Conservation (phyloP, 2,329 filamentous ascomycete genomes). For the Juglanconis sp. region DNA sequence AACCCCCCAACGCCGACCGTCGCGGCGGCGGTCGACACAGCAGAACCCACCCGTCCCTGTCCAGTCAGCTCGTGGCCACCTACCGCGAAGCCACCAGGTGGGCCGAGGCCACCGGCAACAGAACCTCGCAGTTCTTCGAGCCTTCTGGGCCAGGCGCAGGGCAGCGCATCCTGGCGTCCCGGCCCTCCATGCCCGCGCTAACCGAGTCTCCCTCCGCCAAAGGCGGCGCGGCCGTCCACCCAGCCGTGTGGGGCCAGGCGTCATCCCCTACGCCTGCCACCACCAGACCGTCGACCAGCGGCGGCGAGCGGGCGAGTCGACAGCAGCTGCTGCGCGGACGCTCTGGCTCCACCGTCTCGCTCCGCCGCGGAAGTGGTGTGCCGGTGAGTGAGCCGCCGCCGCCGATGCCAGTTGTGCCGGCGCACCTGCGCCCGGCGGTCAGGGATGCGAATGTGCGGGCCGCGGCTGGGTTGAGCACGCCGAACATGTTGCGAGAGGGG, state of each 20-base stretch:
- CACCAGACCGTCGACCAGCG: constrained; percentile 12
- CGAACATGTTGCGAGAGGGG: neutral
- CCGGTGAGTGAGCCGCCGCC: constrained; percentile 1
- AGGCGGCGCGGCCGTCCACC: neutral
- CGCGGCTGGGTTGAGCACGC: neutral
- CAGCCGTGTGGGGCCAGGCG: constrained; percentile 2
- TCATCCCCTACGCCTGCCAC: neutral
- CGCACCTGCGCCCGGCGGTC: constrained; percentile 3
- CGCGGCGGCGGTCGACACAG: neutral
- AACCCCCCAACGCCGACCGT: neutral
- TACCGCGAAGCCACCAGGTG: constrained; percentile 13
- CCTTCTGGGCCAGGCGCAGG: neutral
- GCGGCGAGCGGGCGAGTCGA: constrained; percentile 7
- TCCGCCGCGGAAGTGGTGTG: neutral
- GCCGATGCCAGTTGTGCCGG: constrained; percentile 14
- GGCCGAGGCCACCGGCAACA: constrained; percentile 6
- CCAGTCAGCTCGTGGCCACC: constrained; percentile 7
- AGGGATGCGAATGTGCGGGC: constrained; percentile 8
- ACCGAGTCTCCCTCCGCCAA: neutral
- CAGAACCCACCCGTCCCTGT: neutral
- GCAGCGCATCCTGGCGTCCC: neutral
- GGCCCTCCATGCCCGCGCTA: neutral
- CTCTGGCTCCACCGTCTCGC: constrained; percentile 4
- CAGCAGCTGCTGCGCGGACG: constrained; percentile 4
- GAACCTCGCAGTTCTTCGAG: constrained; percentile 6